Base-by-base conservation (phyloP, 176 grass and related monocot genomes). In the Juncus effusus region DNA sequence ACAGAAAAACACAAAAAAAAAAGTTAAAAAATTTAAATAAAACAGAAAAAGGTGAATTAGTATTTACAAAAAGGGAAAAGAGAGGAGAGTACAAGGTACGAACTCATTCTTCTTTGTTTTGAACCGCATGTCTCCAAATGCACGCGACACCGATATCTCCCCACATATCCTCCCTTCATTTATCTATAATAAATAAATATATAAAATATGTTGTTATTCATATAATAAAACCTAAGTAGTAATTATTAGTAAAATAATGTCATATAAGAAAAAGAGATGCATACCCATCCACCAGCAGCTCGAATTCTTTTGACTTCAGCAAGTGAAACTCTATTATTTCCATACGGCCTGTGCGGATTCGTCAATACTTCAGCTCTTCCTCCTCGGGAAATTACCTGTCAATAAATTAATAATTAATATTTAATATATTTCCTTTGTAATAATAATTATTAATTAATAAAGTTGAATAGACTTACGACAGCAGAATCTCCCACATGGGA, bases 271-370 rank as follows among this genome's bases (percentile, higher is more conserved):
- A 78, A 62, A 62, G 77, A 80, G 84, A 92, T 88, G 89, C 85
- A 72, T 53, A 99, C 94, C 88, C 94, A 99, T 90, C 94, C 94
- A 93, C 88, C 94, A 82, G 94, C 94, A 84, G 80, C 94, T 74
- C 88, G 89, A 49, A 99, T 86, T 67, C 94, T 71, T 60, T 84
- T 93, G 69, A 92, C 78, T 76, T 99, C 94, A 77, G 88, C 82
- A 78, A 97, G 88, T 38, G 88, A 89, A 10, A 85, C 84, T 89
- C 77, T 86, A 62, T 80, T 97, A 62, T 80, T 97, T 72, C 94
- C 94, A 59, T 92, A 97, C 0, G 94, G 94, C 40, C 94, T 78
- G 73, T 99, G 94, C 62, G 77, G 84, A 69, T 84, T 73, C n/a
- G 88, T 90, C 40, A 99, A 38, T 74, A 74, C 57, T 84, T 93